Evolutionary conservation across 352 stramenopile species (phyloP).

Genomic region (Phytophthora quininea): DNA sequence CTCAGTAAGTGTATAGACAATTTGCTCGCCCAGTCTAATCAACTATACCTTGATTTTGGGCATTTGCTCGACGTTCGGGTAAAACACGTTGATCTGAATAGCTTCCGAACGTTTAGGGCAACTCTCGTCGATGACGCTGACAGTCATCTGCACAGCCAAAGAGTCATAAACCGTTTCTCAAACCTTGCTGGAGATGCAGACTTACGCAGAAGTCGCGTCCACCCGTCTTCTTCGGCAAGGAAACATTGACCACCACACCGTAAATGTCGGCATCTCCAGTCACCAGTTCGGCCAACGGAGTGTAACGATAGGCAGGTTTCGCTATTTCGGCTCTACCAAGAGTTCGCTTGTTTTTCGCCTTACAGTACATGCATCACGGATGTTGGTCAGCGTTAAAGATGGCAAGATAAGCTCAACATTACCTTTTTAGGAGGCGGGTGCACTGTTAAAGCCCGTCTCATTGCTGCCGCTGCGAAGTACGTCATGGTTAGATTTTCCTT

Average conservation of each 20-base stretch:
- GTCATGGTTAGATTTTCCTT: not conserved
- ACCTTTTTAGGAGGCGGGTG: too few species aligned
- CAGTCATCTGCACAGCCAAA: constrained; percentile 58
- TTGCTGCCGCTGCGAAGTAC: too few species aligned
- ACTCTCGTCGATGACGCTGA: constrained; percentile 73
- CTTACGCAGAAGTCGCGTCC: constrained; percentile 72
- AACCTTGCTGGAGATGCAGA: constrained; percentile 11
- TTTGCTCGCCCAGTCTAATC: not conserved
- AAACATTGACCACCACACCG: constrained; percentile 77
- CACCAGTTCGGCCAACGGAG: constrained; percentile 56
- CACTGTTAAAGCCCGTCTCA: too few species aligned
- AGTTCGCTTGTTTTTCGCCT: constrained; percentile 37
- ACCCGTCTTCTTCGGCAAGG: constrained; percentile 64
- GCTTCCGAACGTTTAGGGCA: constrained; percentile 53
- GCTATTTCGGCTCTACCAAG: constrained; percentile 38
- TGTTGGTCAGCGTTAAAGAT: too few species aligned
- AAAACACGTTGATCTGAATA: constrained; percentile 74
- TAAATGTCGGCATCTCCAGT: constrained; percentile 67
- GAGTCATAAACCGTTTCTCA: not conserved
- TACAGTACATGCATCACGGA: too few species aligned
- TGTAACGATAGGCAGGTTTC: constrained; percentile 64
- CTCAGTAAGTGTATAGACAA: not conserved
- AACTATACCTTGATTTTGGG: constrained; percentile 58
- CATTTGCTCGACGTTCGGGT: constrained; percentile 60
- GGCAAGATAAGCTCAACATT: too few species aligned